Conservation (phyloP, 1,284 basidiomycete species). For the Cryptococcus sp. region DNA sequence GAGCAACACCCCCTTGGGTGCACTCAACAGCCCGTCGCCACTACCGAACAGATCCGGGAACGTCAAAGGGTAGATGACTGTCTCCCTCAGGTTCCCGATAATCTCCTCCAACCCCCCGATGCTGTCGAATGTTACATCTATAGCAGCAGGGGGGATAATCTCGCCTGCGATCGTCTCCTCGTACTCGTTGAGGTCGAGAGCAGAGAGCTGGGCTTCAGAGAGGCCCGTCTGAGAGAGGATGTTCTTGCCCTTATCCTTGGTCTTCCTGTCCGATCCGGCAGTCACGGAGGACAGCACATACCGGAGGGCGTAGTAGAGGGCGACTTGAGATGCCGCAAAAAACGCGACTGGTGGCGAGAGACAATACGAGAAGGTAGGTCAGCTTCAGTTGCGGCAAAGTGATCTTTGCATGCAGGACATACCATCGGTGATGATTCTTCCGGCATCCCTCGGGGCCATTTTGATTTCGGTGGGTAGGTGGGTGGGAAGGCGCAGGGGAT, state of each 20-base stretch:
- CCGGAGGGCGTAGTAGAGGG: conserved; percentile 48
- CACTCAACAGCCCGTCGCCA: conserved; percentile 56
- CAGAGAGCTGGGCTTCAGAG: conserved; percentile 49
- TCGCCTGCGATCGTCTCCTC: conserved; percentile 56
- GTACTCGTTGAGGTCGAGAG: conserved; percentile 55
- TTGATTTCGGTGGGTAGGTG: conserved; percentile 7
- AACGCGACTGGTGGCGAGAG: conserved; percentile 54
- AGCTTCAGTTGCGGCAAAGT: conserved; percentile 13
- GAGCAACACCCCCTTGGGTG: conserved; percentile 67
- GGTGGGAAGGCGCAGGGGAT: not conserved
- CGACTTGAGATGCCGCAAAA: conserved; percentile 59
- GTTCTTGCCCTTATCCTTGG: conserved; percentile 43
- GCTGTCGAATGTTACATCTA: conserved; percentile 53
- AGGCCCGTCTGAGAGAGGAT: conserved; percentile 42
- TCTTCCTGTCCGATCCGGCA: conserved; percentile 35
- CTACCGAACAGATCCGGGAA: conserved; percentile 85
- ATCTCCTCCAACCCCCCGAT: conserved; percentile 94
- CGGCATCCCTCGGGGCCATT: conserved; percentile 40
- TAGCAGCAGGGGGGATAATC: conserved; percentile 54
- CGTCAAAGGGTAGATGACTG: conserved; percentile 91
- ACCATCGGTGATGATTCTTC: conserved; percentile 52
- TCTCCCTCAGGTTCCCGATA: conserved; percentile 85
- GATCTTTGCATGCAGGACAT: conserved; percentile 16
- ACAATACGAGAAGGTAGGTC: not conserved
- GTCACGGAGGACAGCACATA: conserved; percentile 43